These are phyloP conservation scores for Colletotrichum noveboracense DNA, from an alignment of 2,329 filamentous ascomycete genomes.

Conservation along the genomic window DNA sequence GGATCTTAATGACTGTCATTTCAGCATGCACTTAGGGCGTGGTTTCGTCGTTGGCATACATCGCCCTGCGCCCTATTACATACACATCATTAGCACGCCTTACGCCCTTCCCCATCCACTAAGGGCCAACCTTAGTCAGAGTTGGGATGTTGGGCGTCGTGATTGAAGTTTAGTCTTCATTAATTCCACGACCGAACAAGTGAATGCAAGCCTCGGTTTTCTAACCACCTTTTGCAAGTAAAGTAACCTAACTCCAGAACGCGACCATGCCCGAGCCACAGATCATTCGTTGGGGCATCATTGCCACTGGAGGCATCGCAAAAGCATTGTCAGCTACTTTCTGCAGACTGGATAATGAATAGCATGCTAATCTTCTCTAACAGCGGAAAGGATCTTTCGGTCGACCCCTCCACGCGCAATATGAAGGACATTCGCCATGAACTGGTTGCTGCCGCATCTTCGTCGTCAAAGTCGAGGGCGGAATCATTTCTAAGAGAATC, in stretches of 20 bases:
- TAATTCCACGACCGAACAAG: rapidly evolving
- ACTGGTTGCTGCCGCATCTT: slow-evolving; percentile 81
- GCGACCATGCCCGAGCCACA: slow-evolving; percentile 48
- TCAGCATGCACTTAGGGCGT: neutral
- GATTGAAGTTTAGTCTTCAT: neutral
- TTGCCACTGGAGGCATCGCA: slow-evolving; percentile 65
- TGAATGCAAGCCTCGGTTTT: rapidly evolving
- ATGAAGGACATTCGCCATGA: slow-evolving; percentile 78
- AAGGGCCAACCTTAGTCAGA: neutral
- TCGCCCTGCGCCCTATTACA: neutral
- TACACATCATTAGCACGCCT: neutral
- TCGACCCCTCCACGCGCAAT: slow-evolving; percentile 71
- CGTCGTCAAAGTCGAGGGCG: slow-evolving; percentile 72
- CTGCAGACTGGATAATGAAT: neutral
- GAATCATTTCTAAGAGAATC: slow-evolving; percentile 73
- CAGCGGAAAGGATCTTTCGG: slow-evolving; percentile 80
- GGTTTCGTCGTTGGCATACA: neutral
- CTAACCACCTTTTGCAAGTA: neutral
- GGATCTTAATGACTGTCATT: neutral
- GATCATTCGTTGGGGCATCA: slow-evolving; percentile 63
- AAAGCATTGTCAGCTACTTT: slow-evolving; percentile 47
- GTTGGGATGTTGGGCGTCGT: neutral
- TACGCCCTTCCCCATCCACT: neutral
- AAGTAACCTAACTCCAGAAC: neutral
- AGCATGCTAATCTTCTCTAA: slow-evolving; percentile 35